A percentile compares a stretch with the other conserved stretches of the same genome.
Evolutionary conservation across 1,284 basidiomycete species (phyloP).

Genomic region (Coriolopsis trogii): DNA sequence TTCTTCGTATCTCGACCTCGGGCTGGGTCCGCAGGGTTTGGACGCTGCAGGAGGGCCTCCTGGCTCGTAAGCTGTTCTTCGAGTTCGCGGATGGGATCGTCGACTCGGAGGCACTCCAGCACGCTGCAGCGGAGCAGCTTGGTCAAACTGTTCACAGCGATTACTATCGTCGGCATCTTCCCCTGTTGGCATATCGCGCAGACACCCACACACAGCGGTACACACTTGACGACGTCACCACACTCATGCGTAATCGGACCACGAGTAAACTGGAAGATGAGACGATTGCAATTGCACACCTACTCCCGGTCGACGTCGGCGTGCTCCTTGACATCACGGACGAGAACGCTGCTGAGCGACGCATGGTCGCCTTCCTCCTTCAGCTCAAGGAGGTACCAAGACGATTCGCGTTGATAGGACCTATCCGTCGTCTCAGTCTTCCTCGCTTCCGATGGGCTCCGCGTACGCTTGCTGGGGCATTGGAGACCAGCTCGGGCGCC

Average conservation of each 20-base stretch:
- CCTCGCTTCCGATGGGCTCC: too few relatives aligned
- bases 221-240: slow-evolving; percentile 2
- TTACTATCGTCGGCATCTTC: background rate
- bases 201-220: background rate
- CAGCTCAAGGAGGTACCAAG: background rate
- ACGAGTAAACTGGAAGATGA: slow-evolving; percentile 19
- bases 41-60: slow-evolving; percentile 25
- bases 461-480: too few relatives aligned
- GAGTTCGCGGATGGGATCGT: slow-evolving; percentile 18
- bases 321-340: background rate
- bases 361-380: background rate
- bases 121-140: background rate
- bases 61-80: slow-evolving; percentile 20
- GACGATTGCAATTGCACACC: slow-evolving; percentile 8
- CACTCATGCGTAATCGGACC: slow-evolving; percentile 7
- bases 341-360: background rate
- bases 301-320: slow-evolving; percentile 6
- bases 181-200: background rate
- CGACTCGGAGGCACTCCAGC: background rate
- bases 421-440: too few relatives aligned
- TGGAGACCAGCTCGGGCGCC: too few relatives aligned
- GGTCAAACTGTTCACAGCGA: background rate
- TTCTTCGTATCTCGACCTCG: slow-evolving; percentile 18
- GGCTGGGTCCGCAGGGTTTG: slow-evolving; percentile 22
- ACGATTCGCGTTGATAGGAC: background rate